phyloP scores from a whole-genome alignment of 1,139 yeast species.

The Pichia sp. region DNA sequence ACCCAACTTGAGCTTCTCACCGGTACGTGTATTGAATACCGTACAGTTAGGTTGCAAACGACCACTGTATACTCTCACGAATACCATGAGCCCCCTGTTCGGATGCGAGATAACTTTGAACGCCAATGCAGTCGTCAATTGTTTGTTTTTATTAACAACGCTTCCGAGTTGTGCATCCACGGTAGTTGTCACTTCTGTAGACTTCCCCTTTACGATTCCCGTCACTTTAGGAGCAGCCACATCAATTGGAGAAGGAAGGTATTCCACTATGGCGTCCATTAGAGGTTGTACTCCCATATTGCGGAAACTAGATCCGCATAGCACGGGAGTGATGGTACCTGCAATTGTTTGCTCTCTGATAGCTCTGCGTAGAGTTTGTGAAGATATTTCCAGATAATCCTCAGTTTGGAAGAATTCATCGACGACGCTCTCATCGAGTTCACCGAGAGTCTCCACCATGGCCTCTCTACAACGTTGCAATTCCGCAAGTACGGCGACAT shows the following conservation, averaged over 20 bases:
- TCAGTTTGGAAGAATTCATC: conserved; percentile 70
- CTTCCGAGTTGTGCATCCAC: conserved; percentile 41
- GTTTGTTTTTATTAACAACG: conserved; percentile 46
- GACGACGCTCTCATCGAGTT: conserved; percentile 67
- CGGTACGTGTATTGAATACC: conserved; percentile 63
- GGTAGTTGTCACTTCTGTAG: conserved; percentile 26
- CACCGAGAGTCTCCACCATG: conserved; percentile 76
- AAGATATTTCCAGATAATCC: conserved; percentile 60
- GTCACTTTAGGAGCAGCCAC: conserved; percentile 49
- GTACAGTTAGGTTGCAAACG: conserved; percentile 52
- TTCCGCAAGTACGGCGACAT: conserved; percentile 41
- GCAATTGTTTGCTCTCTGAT: conserved; percentile 56
- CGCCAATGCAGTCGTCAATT: conserved; percentile 72
- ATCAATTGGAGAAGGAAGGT: conserved; percentile 78
- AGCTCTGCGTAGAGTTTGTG: conserved; percentile 44
- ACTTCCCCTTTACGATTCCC: conserved; percentile 11
- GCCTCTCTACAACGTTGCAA: conserved; percentile 59
- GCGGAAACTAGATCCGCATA: conserved; percentile 89
- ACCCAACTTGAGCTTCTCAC: conserved; percentile 57
- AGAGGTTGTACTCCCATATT: conserved; percentile 95
- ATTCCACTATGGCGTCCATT: conserved; percentile 71
- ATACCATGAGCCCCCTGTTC: conserved; percentile 75
- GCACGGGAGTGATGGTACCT: conserved; percentile 62
- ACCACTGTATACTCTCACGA: conserved; percentile 85
- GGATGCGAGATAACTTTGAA: conserved; percentile 89